phyloP scores from a whole-genome alignment of 2,329 filamentous ascomycete genomes.

The Akanthomyces uredinophilus region DNA sequence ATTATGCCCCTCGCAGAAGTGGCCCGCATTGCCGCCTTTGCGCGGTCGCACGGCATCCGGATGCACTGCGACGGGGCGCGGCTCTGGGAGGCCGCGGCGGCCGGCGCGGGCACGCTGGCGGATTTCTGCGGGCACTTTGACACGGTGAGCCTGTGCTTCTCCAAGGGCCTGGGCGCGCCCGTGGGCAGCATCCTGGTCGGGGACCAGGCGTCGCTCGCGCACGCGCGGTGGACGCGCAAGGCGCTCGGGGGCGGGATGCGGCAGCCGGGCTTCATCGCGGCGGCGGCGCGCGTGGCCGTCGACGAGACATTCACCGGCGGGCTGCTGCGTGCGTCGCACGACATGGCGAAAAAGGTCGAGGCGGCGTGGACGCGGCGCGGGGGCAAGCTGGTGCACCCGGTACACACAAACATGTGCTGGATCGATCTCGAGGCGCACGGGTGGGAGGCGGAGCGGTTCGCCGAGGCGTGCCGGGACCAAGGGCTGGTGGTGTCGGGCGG shows the following conservation, averaged over 20 bases:
- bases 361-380: conserved; percentile 65
- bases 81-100: conserved; percentile 74
- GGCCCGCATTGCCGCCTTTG: conserved; percentile 65
- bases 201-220: conserved; percentile 28
- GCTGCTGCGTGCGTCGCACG: conserved; percentile 55
- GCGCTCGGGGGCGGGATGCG: conserved; percentile 69
- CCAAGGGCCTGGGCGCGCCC: conserved; percentile 76
- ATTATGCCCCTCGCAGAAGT: conserved; percentile 72
- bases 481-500: conserved; percentile 38
- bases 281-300: conserved; percentile 66
- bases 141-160: conserved; percentile 72
- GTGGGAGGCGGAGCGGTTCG: conserved; percentile 34
- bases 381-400: conserved; percentile 61
- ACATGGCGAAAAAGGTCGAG: conserved; percentile 59
- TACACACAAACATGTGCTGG: conserved; percentile 93
- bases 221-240: conserved; percentile 52
- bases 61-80: conserved; percentile 77
- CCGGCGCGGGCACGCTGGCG: conserved; percentile 60
- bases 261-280: conserved; percentile 67
- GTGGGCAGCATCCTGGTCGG: conserved; percentile 72
- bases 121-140: conserved; percentile 68
- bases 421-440: conserved; percentile 63
- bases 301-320: conserved; percentile 48
- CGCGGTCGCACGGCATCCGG: conserved; percentile 55
- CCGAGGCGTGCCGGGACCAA: conserved; percentile 34